Conservation (phyloP, 2,329 filamentous ascomycete genomes). For the Davidsoniella neocaledoniae region DNA sequence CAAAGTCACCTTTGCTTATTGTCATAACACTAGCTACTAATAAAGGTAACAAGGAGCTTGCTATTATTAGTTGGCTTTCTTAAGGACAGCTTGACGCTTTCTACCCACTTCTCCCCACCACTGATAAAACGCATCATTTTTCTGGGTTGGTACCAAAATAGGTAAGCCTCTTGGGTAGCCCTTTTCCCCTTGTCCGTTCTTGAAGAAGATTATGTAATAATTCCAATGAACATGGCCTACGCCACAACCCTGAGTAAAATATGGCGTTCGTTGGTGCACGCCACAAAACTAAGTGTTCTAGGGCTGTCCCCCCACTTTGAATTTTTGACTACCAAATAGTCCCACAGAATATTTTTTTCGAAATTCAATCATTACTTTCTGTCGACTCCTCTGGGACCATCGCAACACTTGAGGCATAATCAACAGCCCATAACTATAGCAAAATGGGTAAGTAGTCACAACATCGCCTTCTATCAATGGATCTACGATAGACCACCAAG, state of each 20-base stretch:
- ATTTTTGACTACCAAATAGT: constrained; percentile 3
- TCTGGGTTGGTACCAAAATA: background rate
- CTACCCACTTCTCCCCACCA: background rate
- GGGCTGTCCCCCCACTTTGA: constrained; percentile 10
- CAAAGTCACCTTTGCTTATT: too few relatives aligned
- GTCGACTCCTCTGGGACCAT: constrained; percentile 9
- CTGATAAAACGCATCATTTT: background rate
- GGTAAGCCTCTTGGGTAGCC: too few relatives aligned
- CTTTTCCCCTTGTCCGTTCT: too few relatives aligned
- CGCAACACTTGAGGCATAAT: constrained; percentile 12
- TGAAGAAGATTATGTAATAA: background rate
- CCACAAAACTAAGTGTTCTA: constrained; percentile 7
- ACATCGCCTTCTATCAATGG: background rate
- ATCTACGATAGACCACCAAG: too few relatives aligned
- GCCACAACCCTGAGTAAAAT: constrained; percentile 7
- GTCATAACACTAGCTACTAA: background rate
- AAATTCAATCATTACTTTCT: constrained; percentile 6
- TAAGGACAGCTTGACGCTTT: constrained; percentile 8
- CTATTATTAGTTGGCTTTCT: too few relatives aligned
- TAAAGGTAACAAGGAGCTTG: background rate
- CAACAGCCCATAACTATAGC: constrained; percentile 11
- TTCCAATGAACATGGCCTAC: background rate
- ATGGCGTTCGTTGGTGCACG: background rate
- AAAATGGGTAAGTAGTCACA: constrained; percentile 12
- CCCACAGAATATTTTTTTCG: constrained; percentile 10